A percentile compares a stretch with the other conserved stretches of the same genome.
Evolutionary conservation across 495 filamentous ascomycete species (phyloP).

Genomic region (Xanthoparmelia taractica): DNA sequence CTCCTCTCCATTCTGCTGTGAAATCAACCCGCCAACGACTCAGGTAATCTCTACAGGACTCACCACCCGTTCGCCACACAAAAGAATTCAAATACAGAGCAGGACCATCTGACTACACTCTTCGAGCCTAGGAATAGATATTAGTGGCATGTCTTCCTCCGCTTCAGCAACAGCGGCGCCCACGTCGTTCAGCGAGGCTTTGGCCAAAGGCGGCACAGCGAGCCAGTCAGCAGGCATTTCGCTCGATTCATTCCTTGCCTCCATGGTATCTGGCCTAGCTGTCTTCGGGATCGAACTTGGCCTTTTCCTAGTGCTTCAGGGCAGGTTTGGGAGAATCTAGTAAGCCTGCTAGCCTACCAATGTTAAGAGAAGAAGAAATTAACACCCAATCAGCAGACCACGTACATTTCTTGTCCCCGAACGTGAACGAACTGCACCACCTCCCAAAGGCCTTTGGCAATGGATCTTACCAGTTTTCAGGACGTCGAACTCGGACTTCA

Average conservation of each 20-base stretch:
- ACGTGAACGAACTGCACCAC: slow-evolving; percentile 67
- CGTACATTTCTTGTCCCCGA: slow-evolving; percentile 88
- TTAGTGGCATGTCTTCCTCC: slow-evolving; percentile 9
- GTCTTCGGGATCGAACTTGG: slow-evolving; percentile 73
- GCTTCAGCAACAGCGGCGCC: slow-evolving; percentile 26
- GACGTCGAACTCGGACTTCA: slow-evolving; percentile 77
- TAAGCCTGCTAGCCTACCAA: slow-evolving; percentile 37
- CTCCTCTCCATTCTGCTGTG: not conserved
- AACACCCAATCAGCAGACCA: slow-evolving; percentile 52
- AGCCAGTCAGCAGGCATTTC: slow-evolving; percentile 34
- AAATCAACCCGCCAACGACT: not conserved
- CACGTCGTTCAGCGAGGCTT: slow-evolving; percentile 32
- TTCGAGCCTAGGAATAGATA: not conserved
- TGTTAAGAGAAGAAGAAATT: slow-evolving; percentile 16
- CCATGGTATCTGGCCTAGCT: slow-evolving; percentile 59
- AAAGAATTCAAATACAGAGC: not conserved
- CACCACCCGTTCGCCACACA: no score
- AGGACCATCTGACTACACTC: not conserved
- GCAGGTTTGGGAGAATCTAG: slow-evolving; percentile 79
- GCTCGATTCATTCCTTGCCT: slow-evolving; percentile 60
- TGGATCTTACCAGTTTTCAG: slow-evolving; percentile 66
- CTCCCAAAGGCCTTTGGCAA: slow-evolving; percentile 59
- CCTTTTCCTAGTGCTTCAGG: slow-evolving; percentile 68
- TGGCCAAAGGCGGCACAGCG: slow-evolving; percentile 37
- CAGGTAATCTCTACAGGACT: slow-evolving; percentile 1